Base-by-base conservation (phyloP, 148 eudicot species). In the Hydrangea macrophylla region DNA sequence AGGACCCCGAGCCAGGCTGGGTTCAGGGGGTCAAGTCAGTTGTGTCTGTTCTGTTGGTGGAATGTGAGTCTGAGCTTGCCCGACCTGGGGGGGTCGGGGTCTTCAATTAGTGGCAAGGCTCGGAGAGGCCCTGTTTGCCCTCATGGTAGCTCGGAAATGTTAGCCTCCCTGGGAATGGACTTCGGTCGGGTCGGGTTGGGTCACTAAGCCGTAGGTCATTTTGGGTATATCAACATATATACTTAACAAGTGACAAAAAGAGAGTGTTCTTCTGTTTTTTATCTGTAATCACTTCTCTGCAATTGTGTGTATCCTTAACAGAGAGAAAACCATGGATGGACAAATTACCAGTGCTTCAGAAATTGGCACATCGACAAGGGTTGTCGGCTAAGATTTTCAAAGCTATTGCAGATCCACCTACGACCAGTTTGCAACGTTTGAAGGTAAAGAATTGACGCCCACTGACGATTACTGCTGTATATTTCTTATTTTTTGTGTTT, bases 311-410 rank as follows among this genome's bases (percentile, higher is more conserved):
- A 26, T 48, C 1, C 3, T 35, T 68, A 77, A 42, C 70, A 93
- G 99, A 90, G 73, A 91, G 79, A 75, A 89, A 85, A 70, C 93
- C 97, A 65, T 94, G 99, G 99, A 94, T 94, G 99, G 99, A 91
- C 75, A 91, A 81, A 75, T 75, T 94, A 51, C 83, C 74, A 58
- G 83, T 85, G 69, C 65, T 94, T 55, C 99, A 94, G 36, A 86
- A 87, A 66, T 37, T 87, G 68, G 97, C 90, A 61, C 76, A 86
- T 70, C 84, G 71, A 73, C 71, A 64, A 59, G 90, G 87, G 54
- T 81, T 82, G 71, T 82, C 96, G 27, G 75, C 97, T 61, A 88
- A 75, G 69, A 85, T 94, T 72, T 94, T 94, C 71, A 94, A 94
- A 85, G 97, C 97, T 71, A 84, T 94, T 73, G 99, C 99, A 11